These are phyloP conservation scores for Moelleriella libera DNA, from an alignment of 2,329 filamentous ascomycete species.

Conservation along the genomic window DNA sequence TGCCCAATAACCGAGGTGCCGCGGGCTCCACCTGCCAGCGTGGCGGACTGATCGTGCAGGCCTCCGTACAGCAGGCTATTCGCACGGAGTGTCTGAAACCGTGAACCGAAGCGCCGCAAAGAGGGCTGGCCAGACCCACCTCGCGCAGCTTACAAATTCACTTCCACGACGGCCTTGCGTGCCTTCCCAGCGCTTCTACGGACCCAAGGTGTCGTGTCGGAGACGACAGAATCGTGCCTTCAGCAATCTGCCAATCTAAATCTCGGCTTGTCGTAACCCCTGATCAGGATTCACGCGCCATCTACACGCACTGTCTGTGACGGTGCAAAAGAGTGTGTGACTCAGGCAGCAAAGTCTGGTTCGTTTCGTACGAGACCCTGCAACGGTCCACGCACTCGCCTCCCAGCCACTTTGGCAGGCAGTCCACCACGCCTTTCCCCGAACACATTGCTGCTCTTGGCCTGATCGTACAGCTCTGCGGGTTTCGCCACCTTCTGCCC, in stretches of 20 bases:
- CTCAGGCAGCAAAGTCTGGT: conserved; percentile 19
- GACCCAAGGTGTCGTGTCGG: too few species aligned
- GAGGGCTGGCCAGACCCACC: neutral
- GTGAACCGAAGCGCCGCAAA: neutral
- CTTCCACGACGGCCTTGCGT: neutral
- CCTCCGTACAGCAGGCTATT: neutral
- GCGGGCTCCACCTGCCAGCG: neutral
- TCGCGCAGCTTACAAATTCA: conserved; percentile 6
- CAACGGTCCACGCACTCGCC: neutral
- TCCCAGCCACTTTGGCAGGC: conserved; percentile 3
- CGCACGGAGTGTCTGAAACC: neutral
- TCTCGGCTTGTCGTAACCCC: neutral
- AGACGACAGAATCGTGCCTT: too few species aligned
- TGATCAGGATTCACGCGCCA: neutral
- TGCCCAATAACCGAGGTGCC: neutral
- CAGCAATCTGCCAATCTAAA: too few species aligned
- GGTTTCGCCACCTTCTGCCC: neutral
- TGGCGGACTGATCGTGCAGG: neutral
- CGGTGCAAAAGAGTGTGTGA: conserved; percentile 10
- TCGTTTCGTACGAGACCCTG: conserved; percentile 2
- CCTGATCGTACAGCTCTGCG: neutral
- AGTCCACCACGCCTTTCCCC: conserved; percentile 1
- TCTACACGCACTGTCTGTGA: conserved; percentile 4
- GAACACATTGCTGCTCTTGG: neutral
- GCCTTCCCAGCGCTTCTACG: neutral